A percentile compares a stretch with the other conserved stretches of the same genome.
phyloP scores from a whole-genome alignment of 2,329 filamentous ascomycete genomes.

The Cladosporium sphaerospermum region DNA sequence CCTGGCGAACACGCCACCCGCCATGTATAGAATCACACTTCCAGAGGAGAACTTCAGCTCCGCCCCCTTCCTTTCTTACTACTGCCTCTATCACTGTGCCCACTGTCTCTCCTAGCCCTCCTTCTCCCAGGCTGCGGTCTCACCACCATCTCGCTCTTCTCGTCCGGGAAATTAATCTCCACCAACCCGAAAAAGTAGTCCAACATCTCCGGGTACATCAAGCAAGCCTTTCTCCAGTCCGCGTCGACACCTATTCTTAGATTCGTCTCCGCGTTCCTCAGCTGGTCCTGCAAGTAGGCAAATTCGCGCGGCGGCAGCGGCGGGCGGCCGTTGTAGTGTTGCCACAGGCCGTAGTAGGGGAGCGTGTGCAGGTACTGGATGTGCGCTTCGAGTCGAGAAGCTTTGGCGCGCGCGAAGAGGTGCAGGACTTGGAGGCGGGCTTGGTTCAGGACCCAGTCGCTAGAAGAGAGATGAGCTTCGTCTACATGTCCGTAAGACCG shows the following conservation, averaged over 20 bases:
- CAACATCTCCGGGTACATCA: conserved; percentile 73
- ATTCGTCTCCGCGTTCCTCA: conserved; percentile 57
- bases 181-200: conserved; percentile 74
- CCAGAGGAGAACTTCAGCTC: background rate
- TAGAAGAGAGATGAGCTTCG: conserved; percentile 16
- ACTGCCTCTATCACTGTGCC: conserved; percentile 19
- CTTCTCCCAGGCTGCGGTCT: conserved; percentile 24
- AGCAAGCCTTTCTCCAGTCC: conserved; percentile 69
- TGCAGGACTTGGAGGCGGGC: conserved; percentile 40
- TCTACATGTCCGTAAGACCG: background rate
- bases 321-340: conserved; percentile 39
- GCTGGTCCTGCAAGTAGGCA: conserved; percentile 43
- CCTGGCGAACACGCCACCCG: background rate
- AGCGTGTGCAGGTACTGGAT: conserved; percentile 38
- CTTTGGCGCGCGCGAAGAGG: conserved; percentile 37
- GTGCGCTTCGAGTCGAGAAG: conserved; percentile 37
- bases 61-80: conserved; percentile 20
- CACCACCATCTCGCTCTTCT: conserved; percentile 37
- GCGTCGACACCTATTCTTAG: conserved; percentile 71
- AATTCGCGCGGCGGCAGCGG: conserved; percentile 38
- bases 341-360: conserved; percentile 42
- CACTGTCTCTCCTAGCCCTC: conserved; percentile 29
- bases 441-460: conserved; percentile 43
- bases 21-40: background rate
- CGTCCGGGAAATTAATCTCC: conserved; percentile 57